These are phyloP conservation scores for Fusarium sp. DNA, from an alignment of 2,329 filamentous ascomycete species.

Conservation along the genomic window DNA sequence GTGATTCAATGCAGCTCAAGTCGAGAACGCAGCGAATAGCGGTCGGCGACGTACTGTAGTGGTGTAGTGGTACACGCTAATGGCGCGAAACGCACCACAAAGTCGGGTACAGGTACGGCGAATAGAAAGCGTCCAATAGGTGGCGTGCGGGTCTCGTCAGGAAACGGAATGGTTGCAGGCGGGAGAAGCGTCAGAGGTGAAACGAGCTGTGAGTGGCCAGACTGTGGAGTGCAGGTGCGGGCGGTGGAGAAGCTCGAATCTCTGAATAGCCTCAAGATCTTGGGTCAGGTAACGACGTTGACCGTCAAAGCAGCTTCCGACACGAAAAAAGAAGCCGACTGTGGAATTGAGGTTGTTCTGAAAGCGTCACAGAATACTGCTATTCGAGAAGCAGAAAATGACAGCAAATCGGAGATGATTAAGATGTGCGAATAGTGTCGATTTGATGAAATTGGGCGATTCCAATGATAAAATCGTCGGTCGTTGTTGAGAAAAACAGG, in stretches of 20 bases:
- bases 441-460: conserved; percentile 57
- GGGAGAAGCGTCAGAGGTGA: conserved; percentile 38
- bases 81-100: conserved; percentile 30
- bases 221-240: conserved; percentile 35
- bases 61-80: conserved; percentile 36
- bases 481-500: conserved; percentile 52
- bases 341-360: conserved; percentile 42
- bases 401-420: conserved; percentile 52
- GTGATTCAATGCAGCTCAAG: conserved; percentile 34
- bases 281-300: conserved; percentile 36
- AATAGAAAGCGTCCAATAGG: conserved; percentile 26
- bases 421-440: conserved; percentile 49
- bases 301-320: conserved; percentile 10
- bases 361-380: conserved; percentile 46
- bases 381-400: conserved; percentile 50
- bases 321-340: conserved; percentile 37
- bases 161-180: conserved; percentile 39
- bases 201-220: conserved; percentile 45
- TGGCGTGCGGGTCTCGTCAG: conserved; percentile 37
- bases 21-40: conserved; percentile 35
- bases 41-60: conserved; percentile 23
- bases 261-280: conserved; percentile 57
- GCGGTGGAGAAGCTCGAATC: conserved; percentile 41
- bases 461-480: conserved; percentile 46
- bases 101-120: conserved; percentile 38